These are phyloP conservation scores for Cladobotryum mycophilum DNA, from an alignment of 2,329 filamentous ascomycete genomes.

Conservation along the genomic window DNA sequence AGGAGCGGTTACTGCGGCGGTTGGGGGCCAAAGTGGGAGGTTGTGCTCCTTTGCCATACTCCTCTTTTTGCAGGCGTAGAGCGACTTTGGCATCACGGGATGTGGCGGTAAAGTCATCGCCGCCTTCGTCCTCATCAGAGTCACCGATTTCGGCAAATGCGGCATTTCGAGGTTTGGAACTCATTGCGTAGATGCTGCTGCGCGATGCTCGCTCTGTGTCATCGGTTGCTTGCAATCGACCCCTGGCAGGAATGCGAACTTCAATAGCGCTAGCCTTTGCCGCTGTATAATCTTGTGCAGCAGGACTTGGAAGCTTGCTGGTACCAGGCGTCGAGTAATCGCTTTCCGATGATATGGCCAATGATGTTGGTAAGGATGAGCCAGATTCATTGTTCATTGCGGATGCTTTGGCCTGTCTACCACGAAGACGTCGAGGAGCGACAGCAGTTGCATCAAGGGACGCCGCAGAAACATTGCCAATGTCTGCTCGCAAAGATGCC, in stretches of 20 bases:
- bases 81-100: conserved; percentile 26
- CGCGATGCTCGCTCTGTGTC: conserved; percentile 26
- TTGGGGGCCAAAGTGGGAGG: conserved; percentile 2
- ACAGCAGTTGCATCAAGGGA: conserved; percentile 6
- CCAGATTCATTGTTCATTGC: conserved; percentile 21
- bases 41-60: conserved; percentile 17
- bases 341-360: conserved; percentile 25
- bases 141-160: conserved; percentile 33
- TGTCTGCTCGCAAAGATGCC: conserved; percentile 13
- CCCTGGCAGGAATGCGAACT: conserved; percentile 22
- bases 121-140: conserved; percentile 28
- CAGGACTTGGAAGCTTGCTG: conserved; percentile 31
- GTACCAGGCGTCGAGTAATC: conserved; percentile 32
- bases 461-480: conserved; percentile 6
- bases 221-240: conserved; percentile 7
- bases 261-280: conserved; percentile 18
- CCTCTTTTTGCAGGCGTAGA: conserved; percentile 29
- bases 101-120: conserved; percentile 19
- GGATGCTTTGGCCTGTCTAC: conserved; percentile 7
- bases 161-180: conserved; percentile 31
- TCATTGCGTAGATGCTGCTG: conserved; percentile 43
- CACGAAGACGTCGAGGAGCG: conserved; percentile 5
- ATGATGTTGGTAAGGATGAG: conserved; percentile 27
- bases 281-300: conserved; percentile 16
- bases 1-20: conserved; percentile 1